Evolutionary conservation across 345 rosid genomes (phyloP).

Genomic region (Aegle marmelos): DNA sequence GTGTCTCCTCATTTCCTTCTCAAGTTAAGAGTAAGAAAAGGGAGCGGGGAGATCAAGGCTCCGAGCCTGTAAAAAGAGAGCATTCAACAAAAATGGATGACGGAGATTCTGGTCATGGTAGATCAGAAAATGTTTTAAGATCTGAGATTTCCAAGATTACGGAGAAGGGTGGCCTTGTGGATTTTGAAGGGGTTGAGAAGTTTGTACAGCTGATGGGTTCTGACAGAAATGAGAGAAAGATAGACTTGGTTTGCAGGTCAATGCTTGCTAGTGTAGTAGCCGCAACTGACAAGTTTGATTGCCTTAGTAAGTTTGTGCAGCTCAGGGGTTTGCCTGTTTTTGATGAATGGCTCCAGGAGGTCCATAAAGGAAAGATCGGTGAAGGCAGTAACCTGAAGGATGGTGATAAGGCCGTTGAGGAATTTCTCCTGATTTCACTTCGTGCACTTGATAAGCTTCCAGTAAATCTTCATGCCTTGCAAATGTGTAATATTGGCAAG

Average conservation of each 20-base stretch:
- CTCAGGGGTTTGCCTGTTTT: slow-evolving; percentile 74
- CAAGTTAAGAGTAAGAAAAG: slow-evolving; percentile 88
- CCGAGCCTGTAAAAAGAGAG: slow-evolving; percentile 66
- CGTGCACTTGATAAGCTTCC: slow-evolving; percentile 95
- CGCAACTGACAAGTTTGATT: slow-evolving; percentile 73
- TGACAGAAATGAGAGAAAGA: slow-evolving; percentile 63
- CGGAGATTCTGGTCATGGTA: slow-evolving; percentile 46
- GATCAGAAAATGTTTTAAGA: slow-evolving; percentile 55
- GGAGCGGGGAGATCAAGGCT: slow-evolving; percentile 75
- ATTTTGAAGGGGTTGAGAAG: slow-evolving; percentile 73
- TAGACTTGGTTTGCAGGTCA: slow-evolving; percentile 58
- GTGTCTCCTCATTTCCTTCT: slow-evolving; percentile 46
- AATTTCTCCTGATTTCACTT: slow-evolving; percentile 63
- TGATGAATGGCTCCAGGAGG: slow-evolving; percentile 97
- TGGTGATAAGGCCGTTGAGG: slow-evolving; percentile 61
- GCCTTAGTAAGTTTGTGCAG: slow-evolving; percentile 77
- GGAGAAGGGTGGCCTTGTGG: slow-evolving; percentile 75
- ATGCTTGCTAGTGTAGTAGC: slow-evolving; percentile 77
- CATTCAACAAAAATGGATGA: slow-evolving; percentile 56
- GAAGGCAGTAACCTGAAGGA: slow-evolving; percentile 65
- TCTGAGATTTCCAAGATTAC: slow-evolving; percentile 70
- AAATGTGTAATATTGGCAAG: slow-evolving; percentile 84
- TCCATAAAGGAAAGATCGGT: slow-evolving; percentile 80
- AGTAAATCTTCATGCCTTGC: slow-evolving; percentile 84
- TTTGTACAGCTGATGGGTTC: slow-evolving; percentile 76